These are phyloP conservation scores for Vitis amurensis DNA, from an alignment of 164 flowering plant genomes.

Conservation along the genomic window DNA sequence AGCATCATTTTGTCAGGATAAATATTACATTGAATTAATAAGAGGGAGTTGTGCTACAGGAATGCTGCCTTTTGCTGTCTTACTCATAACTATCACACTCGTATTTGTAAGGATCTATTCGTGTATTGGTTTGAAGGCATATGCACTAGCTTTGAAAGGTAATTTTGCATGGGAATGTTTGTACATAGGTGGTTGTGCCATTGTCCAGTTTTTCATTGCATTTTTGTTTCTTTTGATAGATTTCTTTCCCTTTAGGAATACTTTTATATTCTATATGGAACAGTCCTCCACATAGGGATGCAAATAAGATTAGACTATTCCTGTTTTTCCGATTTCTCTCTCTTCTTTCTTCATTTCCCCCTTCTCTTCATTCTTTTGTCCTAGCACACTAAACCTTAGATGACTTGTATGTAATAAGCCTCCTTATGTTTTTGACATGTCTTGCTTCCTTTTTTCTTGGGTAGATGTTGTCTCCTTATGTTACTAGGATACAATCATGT, in stretches of 20 bases:
- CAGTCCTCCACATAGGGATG: too few species aligned
- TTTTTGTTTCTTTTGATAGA: constrained; percentile 1
- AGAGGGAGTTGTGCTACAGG: constrained; percentile 41
- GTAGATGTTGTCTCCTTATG: too few species aligned
- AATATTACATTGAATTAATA: constrained; percentile 1
- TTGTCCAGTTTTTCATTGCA: background rate
- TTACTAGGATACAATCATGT: too few species aligned
- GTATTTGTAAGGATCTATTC: constrained; percentile 50
- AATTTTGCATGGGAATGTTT: constrained; percentile 5
- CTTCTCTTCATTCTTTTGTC: too few species aligned
- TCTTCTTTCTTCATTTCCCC: too few species aligned
- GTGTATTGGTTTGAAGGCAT: constrained; percentile 79
- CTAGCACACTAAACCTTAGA: too few species aligned
- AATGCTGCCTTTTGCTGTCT: constrained; percentile 74
- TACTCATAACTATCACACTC: constrained; percentile 47
- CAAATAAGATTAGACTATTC: too few species aligned
- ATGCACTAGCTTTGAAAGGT: constrained; percentile 79
- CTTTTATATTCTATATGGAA: background rate
- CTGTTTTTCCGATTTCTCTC: too few species aligned
- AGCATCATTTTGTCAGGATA: background rate
- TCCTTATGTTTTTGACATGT: too few species aligned
- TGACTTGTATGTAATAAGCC: too few species aligned
- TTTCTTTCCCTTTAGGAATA: background rate
- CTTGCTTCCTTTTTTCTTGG: too few species aligned
- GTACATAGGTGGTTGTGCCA: background rate